Evolutionary conservation across 495 filamentous ascomycete species (phyloP), one percentile per base, ranked within the genome.

Genomic region (Trichoderma parareesei): DNA sequence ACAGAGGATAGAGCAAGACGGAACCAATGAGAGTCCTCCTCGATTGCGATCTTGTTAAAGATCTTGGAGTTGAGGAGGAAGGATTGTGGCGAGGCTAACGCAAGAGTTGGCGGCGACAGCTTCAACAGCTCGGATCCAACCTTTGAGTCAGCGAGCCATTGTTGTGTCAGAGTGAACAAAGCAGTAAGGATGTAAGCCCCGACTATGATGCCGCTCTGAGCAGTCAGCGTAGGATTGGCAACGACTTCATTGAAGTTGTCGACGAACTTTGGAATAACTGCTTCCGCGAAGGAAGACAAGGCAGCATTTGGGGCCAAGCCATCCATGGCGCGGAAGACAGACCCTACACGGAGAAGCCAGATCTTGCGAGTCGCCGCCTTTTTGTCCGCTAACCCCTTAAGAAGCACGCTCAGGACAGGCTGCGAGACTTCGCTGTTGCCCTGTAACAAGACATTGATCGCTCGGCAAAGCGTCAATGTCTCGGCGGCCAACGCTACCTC

Each of bases 321-420:
- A 18, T 81, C 77, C 43, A 82, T 71, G 14, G 64, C 10, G 81
- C 73, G 40, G 69, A 69, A 73, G 2, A 92, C 71, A 13, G 95
- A 87, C 35, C 90, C 91, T 61, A 88, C 75, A 57, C 83, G 84
- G 37, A 92, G 79, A 42, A 88, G 82, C 94, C 94, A 98, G 48
- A 90, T 76, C 63, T 87, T 88, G n/a, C 90, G 86, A 60, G 90
- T 82, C 16, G 87, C 84, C 9, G 88, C 76, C 68, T 90, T 87
- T 73, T 97, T 98, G 64, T 98, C 95, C 7, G 81, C 79, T 5
- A 93, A 77, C 0, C 94, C 94, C 73, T 96, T 97, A 14, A 82
- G 76, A 64, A 95, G 90, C 1, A 85, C 78, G 65, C 92, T 90
- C 2, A 84, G 66, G 14, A 89, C 79, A 16, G 85, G 70, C 67